Percentiles rank a stretch among this genome's conserved stretches.
Evolutionary conservation across 805 yeast species (phyloP).

Genomic region (Ogataea angusta): DNA sequence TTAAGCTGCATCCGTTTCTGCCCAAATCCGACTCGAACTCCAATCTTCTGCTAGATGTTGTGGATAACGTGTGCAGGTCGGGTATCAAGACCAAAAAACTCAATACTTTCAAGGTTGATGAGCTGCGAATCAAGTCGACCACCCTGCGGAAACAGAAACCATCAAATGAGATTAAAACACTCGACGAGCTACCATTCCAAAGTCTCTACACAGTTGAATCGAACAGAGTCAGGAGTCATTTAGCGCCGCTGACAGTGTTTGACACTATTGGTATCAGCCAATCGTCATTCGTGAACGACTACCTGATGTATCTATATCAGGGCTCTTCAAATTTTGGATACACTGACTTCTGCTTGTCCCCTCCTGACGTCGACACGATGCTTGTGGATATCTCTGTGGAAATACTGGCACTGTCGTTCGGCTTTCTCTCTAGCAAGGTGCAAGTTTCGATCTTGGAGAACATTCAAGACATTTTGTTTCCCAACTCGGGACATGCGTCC

Average conservation of each 20-base stretch:
- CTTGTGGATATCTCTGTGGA: slow-evolving; percentile 78
- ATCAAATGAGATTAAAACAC: slow-evolving; percentile 12
- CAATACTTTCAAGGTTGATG: slow-evolving; percentile 32
- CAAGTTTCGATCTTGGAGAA: slow-evolving; percentile 88
- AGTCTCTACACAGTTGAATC: slow-evolving; percentile 32
- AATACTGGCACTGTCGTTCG: slow-evolving; percentile 67
- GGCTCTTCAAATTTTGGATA: slow-evolving; percentile 31
- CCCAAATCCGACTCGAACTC: slow-evolving; percentile 33
- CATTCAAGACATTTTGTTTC: slow-evolving; percentile 53
- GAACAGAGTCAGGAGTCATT: slow-evolving; percentile 28
- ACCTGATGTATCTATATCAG: slow-evolving; percentile 32
- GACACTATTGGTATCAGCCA: slow-evolving; percentile 33
- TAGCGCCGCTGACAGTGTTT: slow-evolving; percentile 27
- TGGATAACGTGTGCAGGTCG: slow-evolving; percentile 31
- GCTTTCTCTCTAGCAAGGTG: slow-evolving; percentile 68
- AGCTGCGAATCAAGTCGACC: slow-evolving; percentile 28
- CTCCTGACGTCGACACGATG: slow-evolving; percentile 47
- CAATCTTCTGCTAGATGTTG: slow-evolving; percentile 30
- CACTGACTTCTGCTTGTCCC: slow-evolving; percentile 32
- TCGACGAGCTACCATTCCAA: slow-evolving; percentile 24
- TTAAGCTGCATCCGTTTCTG: slow-evolving; percentile 33
- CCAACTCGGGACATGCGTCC: slow-evolving; percentile 31
- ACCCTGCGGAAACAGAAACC: slow-evolving; percentile 7
- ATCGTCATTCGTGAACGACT: slow-evolving; percentile 41
- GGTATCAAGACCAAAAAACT: slow-evolving; percentile 38